Evolutionary conservation across 495 filamentous ascomycete genomes (phyloP), one percentile per base, ranked within the genome.

Genomic region (Penicillium herquei): DNA sequence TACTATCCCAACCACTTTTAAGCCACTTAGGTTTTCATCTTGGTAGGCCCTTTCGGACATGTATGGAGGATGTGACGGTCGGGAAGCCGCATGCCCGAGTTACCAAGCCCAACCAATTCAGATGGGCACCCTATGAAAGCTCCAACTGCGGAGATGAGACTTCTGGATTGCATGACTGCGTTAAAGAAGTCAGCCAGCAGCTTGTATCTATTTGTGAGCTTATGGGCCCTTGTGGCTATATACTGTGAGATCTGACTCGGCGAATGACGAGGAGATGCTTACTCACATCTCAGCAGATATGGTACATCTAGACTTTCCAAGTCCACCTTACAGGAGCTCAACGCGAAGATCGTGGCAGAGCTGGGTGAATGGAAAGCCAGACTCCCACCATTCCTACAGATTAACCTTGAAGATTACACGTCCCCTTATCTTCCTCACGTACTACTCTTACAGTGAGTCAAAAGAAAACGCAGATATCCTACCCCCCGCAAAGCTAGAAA

Each of bases 21-120:
- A n/a, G 71, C 40, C 56, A 64, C 21, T 67, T 61, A 57, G 69
- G 62, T 6, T 70, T 68, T 41, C 66, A 66, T 48, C 61, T 72
- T 2, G 70, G 68, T 4, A 55, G 63, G 14, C 63, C 65, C n/a
- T 61, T 55, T 16, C 59, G 55, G 16, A 65, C 52, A 21, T 57
- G 59, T 31, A 64, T 65, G 54, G 59, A 62, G 13, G 59, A 62
- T 39, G 61, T 70, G 7, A 66, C 62, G 0, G 64, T 68, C 9
- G 56, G 51, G 7, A 64, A 57, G 46, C 64, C 42, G 21, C 30
- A 12, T 42, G 45, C 11, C 57, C 41, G 17, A 32, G 37, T 8
- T 45, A 32, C 7, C 31, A 40, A 17, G 39, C 13, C 34, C 8
- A 9, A 37, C 9, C 12, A 9, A 37, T 9, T 3, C 8, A 37